These are phyloP conservation scores for Beauveria brongniartii DNA, from an alignment of 2,329 filamentous ascomycete genomes.

Conservation along the genomic window DNA sequence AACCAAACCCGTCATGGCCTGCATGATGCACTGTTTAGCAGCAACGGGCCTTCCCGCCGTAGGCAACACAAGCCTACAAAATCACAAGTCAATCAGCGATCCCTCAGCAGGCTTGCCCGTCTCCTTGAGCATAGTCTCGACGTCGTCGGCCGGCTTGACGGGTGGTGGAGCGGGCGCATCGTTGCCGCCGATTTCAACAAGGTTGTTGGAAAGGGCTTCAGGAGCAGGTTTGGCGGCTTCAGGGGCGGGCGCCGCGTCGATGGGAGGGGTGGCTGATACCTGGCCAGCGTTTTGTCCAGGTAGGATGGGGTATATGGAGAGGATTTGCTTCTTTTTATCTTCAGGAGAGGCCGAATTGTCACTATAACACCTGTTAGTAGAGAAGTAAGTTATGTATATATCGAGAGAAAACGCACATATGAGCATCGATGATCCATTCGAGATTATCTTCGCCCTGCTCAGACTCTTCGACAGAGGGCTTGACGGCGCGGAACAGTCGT, in stretches of 20 bases:
- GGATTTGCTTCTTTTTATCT: conserved; percentile 71
- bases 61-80: neutral
- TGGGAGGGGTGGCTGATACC: conserved; percentile 49
- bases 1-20: neutral
- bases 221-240: conserved; percentile 13
- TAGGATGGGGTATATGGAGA: conserved; percentile 78
- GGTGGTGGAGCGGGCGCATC: conserved; percentile 6
- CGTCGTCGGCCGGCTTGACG: conserved; percentile 25
- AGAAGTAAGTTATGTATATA: no score
- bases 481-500: conserved; percentile 70
- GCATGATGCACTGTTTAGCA: conserved; percentile 4
- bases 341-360: conserved; percentile 46
- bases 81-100: conserved; percentile 45
- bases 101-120: conserved; percentile 41
- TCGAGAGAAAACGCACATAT: conserved; percentile 52
- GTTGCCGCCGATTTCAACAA: conserved; percentile 50
- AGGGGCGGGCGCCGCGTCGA: conserved; percentile 21
- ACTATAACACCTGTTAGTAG: conserved; percentile 16
- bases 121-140: conserved; percentile 35
- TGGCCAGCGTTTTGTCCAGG: conserved; percentile 57
- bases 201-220: conserved; percentile 21
- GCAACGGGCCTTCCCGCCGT: neutral
- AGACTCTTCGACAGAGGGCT: conserved; percentile 58
- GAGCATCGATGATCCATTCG: conserved; percentile 89
- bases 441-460: conserved; percentile 82